Percentiles rank a stretch among this genome's conserved stretches.
These are phyloP conservation scores for Coccomyxa sp. DNA, from an alignment of 139 green algal species.

Conservation along the genomic window DNA sequence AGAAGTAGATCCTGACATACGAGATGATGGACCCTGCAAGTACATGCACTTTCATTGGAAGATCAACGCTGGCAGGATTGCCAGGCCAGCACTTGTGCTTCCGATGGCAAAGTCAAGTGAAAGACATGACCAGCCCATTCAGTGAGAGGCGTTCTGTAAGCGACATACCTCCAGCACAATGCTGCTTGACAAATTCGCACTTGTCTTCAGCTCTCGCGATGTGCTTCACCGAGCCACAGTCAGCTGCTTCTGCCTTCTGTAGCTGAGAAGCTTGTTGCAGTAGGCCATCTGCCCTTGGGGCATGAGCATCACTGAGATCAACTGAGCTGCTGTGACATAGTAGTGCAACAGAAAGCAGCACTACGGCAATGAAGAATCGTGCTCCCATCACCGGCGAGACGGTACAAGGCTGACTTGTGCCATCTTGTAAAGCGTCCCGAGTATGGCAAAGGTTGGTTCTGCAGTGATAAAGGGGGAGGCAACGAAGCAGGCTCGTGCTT, in stretches of 20 bases:
- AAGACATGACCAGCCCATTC: background rate
- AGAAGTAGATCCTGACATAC: constrained; percentile 47
- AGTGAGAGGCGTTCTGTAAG: background rate
- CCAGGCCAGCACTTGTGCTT: background rate
- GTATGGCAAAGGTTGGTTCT: too few species aligned
- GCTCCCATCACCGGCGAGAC: too few species aligned
- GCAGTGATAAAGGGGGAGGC: too few species aligned
- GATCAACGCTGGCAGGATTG: background rate
- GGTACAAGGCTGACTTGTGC: too few species aligned
- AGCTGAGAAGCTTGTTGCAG: too few species aligned
- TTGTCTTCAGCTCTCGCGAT: background rate
- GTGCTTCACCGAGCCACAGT: constrained; percentile 4
- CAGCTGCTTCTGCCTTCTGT: background rate
- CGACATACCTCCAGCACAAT: constrained; percentile 5
- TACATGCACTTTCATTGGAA: background rate
- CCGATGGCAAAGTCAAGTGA: background rate
- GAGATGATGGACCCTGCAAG: constrained; percentile 23
- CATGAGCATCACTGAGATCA: too few species aligned
- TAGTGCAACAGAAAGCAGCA: too few species aligned
- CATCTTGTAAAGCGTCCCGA: too few species aligned
- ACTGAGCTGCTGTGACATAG: too few species aligned
- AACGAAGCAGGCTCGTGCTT: too few species aligned
- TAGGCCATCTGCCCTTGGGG: too few species aligned
- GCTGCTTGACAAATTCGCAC: constrained; percentile 9
- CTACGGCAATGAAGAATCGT: too few species aligned